A percentile compares a stretch with the other conserved stretches of the same genome.
phyloP scores from a whole-genome alignment of 2,329 filamentous ascomycete species.

The Cryphonectria nitschkei region DNA sequence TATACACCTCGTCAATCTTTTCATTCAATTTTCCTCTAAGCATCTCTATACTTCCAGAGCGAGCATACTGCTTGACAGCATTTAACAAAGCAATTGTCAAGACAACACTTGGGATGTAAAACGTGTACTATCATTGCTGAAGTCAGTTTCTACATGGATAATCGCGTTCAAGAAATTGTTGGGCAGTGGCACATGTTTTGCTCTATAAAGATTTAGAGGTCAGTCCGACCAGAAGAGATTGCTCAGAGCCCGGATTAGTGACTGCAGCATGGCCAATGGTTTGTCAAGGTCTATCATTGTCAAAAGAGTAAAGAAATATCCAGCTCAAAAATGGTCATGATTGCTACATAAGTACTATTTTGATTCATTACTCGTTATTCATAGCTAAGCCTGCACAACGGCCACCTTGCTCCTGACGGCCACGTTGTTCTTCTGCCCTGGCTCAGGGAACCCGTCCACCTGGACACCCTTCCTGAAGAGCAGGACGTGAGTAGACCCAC shows the following conservation, averaged over 20 bases:
- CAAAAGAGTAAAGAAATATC: too few species aligned
- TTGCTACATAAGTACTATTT: neutral
- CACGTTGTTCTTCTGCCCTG: slow-evolving; percentile 44
- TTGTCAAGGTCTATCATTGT: too few species aligned
- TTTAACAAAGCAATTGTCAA: neutral
- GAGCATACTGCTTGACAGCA: too few species aligned
- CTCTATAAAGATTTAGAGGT: neutral
- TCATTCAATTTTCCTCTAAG: neutral
- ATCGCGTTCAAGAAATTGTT: neutral
- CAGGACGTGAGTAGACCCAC: slow-evolving; percentile 72
- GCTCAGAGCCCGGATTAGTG: too few species aligned
- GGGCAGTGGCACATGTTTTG: neutral
- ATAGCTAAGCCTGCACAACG: slow-evolving; percentile 22
- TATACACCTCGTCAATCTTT: too few species aligned
- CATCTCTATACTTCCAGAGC: neutral
- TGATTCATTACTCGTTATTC: neutral
- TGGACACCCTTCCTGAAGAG: slow-evolving; percentile 64
- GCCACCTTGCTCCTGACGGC: slow-evolving; percentile 45
- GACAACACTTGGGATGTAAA: neutral
- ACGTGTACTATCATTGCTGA: neutral
- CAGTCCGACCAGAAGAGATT: neutral
- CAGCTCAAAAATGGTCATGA: neutral
- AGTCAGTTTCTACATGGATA: neutral
- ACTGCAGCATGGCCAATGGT: too few species aligned
- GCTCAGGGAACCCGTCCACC: slow-evolving; percentile 44